Conservation (phyloP, 768 basidiomycete genomes). For the Amanita jacksonii region DNA sequence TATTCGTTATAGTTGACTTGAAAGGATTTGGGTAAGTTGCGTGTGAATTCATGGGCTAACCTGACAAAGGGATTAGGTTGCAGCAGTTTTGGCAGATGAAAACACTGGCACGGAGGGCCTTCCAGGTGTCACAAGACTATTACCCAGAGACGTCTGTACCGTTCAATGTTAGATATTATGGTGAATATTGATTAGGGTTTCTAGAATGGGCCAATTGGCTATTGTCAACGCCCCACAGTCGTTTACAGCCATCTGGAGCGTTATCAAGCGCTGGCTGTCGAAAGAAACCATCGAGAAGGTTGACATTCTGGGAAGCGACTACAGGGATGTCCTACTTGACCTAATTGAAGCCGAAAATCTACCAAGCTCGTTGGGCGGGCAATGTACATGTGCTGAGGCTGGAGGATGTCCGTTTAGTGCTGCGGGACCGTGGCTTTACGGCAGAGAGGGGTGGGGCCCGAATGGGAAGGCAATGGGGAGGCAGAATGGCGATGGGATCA, state of each 20-base stretch:
- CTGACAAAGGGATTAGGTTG: constrained; percentile 28
- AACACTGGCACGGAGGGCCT: constrained; percentile 46
- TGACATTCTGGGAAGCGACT: constrained; percentile 54
- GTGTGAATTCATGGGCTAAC: no score
- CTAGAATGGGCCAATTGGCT: constrained; percentile 62
- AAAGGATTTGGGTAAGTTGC: constrained; percentile 54
- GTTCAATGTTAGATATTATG: neutral
- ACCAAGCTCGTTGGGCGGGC: constrained; percentile 52
- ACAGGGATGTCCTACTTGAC: constrained; percentile 44
- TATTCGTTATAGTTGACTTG: constrained; percentile 60
- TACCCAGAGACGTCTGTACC: constrained; percentile 63
- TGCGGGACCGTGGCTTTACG: constrained; percentile 66
- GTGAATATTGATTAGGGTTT: neutral
- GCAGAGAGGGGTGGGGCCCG: constrained; percentile 40
- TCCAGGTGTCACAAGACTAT: constrained; percentile 73
- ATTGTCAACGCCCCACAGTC: constrained; percentile 67
- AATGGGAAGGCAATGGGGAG: constrained; percentile 15
- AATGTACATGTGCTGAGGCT: constrained; percentile 45
- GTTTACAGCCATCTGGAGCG: constrained; percentile 64
- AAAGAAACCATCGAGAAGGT: constrained; percentile 66
- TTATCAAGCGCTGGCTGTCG: constrained; percentile 63
- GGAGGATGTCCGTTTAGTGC: constrained; percentile 56
- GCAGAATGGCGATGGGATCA: neutral
- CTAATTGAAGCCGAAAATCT: constrained; percentile 56
- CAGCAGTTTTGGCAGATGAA: constrained; percentile 73